A percentile compares a stretch with the other conserved stretches of the same genome.
These are phyloP conservation scores for Peronospora belbahrii DNA, from an alignment of 352 stramenopile species.

Conservation along the genomic window DNA sequence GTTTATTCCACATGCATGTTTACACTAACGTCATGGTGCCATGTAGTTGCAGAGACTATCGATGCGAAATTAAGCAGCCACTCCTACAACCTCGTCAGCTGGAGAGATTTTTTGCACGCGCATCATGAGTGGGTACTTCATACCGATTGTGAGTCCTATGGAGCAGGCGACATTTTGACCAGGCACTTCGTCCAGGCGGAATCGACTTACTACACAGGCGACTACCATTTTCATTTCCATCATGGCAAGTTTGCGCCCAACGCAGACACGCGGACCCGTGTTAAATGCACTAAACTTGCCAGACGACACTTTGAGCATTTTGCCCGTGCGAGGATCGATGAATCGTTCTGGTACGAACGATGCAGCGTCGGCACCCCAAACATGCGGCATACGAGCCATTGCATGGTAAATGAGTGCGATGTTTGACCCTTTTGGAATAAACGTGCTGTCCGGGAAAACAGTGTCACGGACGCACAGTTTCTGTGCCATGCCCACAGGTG, in stretches of 20 bases:
- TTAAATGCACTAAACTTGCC: constrained; percentile 74
- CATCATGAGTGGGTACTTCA: constrained; percentile 37
- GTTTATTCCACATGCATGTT: not conserved
- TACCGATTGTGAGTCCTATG: constrained; percentile 36
- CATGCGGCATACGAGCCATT: constrained; percentile 40
- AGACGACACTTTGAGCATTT: constrained; percentile 27
- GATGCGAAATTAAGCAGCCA: constrained; percentile 4
- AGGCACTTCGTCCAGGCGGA: constrained; percentile 32
- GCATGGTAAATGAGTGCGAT: constrained; percentile 48
- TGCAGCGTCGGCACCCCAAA: constrained; percentile 54
- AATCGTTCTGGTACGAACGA: constrained; percentile 64
- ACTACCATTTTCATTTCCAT: constrained; percentile 48
- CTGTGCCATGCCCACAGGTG: constrained; percentile 42
- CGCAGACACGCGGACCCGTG: constrained; percentile 52
- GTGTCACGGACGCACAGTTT: constrained; percentile 19
- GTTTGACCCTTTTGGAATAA: constrained; percentile 26
- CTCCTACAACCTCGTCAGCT: constrained; percentile 3
- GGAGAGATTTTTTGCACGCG: constrained; percentile 11
- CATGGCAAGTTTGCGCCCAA: constrained; percentile 72
- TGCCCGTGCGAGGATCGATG: constrained; percentile 35
- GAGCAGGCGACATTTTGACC: constrained; percentile 35
- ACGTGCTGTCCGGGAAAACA: constrained; percentile 48
- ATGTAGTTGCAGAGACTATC: not conserved
- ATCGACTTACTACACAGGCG: constrained; percentile 38
- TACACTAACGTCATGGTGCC: not conserved